Conservation (phyloP, 495 filamentous ascomycete genomes). For the Haplographium delicatum region DNA sequence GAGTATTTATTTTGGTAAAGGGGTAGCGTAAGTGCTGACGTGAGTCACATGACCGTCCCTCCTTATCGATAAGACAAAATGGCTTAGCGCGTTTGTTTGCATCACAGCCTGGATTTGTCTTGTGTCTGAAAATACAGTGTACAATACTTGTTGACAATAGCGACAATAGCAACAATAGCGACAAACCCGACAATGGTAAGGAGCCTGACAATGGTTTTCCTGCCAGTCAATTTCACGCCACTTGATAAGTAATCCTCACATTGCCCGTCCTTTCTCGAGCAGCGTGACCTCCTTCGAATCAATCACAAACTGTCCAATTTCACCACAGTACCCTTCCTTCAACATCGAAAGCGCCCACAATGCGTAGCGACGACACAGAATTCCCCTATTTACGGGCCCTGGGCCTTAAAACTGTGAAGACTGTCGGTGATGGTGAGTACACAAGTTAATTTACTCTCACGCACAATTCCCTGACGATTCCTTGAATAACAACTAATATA, state of each 20-base stretch:
- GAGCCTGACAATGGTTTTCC: background rate
- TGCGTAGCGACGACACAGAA: conserved; percentile 35
- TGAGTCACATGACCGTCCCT: too few species aligned
- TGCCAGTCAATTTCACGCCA: too few species aligned
- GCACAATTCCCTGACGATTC: background rate
- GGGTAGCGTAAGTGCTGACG: too few species aligned
- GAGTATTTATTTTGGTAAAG: too few species aligned
- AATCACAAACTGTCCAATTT: too few species aligned
- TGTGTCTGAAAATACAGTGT: background rate
- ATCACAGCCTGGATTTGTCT: too few species aligned
- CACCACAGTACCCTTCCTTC: too few species aligned
- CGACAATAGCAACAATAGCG: background rate
- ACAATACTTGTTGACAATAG: background rate
- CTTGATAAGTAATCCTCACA: too few species aligned
- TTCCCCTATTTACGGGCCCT: conserved; percentile 47
- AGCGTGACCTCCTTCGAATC: too few species aligned
- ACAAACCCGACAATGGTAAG: background rate
- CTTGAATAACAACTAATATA: conserved; percentile 2
- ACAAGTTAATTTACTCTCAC: background rate
- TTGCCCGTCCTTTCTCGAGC: too few species aligned
- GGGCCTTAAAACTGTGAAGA: conserved; percentile 46
- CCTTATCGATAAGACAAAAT: too few species aligned
- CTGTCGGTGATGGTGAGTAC: conserved; percentile 45
- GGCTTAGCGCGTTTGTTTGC: too few species aligned
- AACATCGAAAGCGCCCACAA: conserved; percentile 20